phyloP scores from a whole-genome alignment of 331 rosid species.

The Rhamnella rubrinervis region DNA sequence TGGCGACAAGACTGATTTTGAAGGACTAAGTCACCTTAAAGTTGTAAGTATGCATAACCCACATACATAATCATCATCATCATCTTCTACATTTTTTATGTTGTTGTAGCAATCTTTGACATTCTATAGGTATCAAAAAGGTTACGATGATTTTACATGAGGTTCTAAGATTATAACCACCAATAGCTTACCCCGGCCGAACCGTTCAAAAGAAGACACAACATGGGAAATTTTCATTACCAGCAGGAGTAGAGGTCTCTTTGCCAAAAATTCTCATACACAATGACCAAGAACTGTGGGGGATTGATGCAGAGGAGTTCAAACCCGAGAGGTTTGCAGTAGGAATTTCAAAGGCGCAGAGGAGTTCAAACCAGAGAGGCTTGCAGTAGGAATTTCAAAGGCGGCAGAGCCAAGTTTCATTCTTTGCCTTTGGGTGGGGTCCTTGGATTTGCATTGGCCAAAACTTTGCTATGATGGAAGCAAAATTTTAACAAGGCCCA shows the following conservation, averaged over 20 bases:
- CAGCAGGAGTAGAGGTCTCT: conserved; percentile 37
- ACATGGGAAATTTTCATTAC: conserved; percentile 43
- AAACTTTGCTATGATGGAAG: conserved; percentile 58
- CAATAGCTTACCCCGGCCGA: conserved; percentile 11
- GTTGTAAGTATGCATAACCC: conserved; percentile 35
- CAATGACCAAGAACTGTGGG: conserved; percentile 52
- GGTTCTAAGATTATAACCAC: conserved; percentile 58
- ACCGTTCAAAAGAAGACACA: conserved; percentile 15
- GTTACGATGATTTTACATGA: conserved; percentile 52
- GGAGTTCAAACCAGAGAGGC: conserved; percentile 63
- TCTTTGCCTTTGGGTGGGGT: conserved; percentile 68
- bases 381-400: conserved; percentile 48
- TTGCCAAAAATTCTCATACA: conserved; percentile 41
- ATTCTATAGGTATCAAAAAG: conserved; percentile 13
- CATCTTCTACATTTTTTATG: too few relatives aligned
- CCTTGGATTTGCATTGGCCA: conserved; percentile 71
- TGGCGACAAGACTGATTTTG: conserved; percentile 41
- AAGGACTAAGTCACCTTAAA: conserved; percentile 44
- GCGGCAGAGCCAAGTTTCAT: conserved; percentile 42
- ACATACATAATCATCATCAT: too few relatives aligned
- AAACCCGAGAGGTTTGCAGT: conserved; percentile 58
- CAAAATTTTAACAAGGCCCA: conserved; percentile 22
- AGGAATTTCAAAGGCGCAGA: conserved; percentile 58
- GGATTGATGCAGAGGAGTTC: conserved; percentile 58
- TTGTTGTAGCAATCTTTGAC: too few relatives aligned